phyloP scores from a whole-genome alignment of 805 yeast genomes.

The Ogataea pilisensis region DNA sequence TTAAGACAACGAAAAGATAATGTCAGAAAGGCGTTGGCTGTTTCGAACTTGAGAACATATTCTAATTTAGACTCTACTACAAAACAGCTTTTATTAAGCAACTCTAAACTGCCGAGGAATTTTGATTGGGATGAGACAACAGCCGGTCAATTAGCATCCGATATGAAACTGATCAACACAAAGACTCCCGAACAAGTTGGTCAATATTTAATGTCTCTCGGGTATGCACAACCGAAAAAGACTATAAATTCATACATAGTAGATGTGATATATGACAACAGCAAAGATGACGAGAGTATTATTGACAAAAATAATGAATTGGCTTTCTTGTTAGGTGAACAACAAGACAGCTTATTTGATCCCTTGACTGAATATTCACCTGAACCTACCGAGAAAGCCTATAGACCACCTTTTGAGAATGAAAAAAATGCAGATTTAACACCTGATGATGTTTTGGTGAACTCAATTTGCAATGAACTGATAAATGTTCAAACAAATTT shows the following conservation, averaged over 20 bases:
- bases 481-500: slow-evolving; percentile 68
- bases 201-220: slow-evolving; percentile 51
- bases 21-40: slow-evolving; percentile 72
- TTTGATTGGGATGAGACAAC: slow-evolving; percentile 72
- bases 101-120: slow-evolving; percentile 17
- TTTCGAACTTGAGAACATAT: slow-evolving; percentile 63
- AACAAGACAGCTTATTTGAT: slow-evolving; percentile 82
- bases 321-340: slow-evolving; percentile 77
- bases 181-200: slow-evolving; percentile 59
- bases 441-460: slow-evolving; percentile 36
- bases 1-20: slow-evolving; percentile 47
- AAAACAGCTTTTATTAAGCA: slow-evolving; percentile 12
- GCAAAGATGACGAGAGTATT: slow-evolving; percentile 5
- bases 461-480: slow-evolving; percentile 61
- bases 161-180: slow-evolving; percentile 51
- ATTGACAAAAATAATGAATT: slow-evolving; percentile 65
- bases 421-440: slow-evolving; percentile 4
- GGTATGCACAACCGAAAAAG: slow-evolving; percentile 42
- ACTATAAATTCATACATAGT: slow-evolving; percentile 49
- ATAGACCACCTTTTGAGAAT: slow-evolving; percentile 50
- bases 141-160: slow-evolving; percentile 76
- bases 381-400: slow-evolving; percentile 71
- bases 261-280: slow-evolving; percentile 67
- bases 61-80: slow-evolving; percentile 44
- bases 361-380: slow-evolving; percentile 91